phyloP scores from a whole-genome alignment of 352 stramenopile genomes.

The Phytopythium helicoides region DNA sequence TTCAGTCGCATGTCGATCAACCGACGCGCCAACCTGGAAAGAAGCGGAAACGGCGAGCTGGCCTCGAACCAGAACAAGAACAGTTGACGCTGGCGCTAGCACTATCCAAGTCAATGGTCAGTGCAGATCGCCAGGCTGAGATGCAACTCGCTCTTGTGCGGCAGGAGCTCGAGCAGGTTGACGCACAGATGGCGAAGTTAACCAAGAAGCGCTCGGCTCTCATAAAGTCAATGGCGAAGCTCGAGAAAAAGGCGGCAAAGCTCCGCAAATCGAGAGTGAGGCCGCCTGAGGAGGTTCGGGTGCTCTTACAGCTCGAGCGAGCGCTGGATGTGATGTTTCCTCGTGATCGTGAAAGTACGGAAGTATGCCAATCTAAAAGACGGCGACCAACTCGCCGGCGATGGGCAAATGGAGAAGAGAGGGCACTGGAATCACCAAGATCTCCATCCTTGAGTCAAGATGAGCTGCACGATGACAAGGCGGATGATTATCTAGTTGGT shows the following conservation, averaged over 20 bases:
- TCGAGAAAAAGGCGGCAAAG: slow-evolving; percentile 50
- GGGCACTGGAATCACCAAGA: background rate
- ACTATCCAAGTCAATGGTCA: slow-evolving; percentile 30
- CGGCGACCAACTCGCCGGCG: too few relatives aligned
- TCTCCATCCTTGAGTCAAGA: background rate
- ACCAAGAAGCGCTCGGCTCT: slow-evolving; percentile 36
- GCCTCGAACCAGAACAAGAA: slow-evolving; percentile 8
- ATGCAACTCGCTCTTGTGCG: slow-evolving; percentile 37
- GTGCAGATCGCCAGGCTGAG: slow-evolving; percentile 38
- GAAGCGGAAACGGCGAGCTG: slow-evolving; percentile 24
- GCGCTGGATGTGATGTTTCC: slow-evolving; percentile 30
- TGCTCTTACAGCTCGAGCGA: slow-evolving; percentile 20
- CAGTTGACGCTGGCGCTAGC: slow-evolving; percentile 40
- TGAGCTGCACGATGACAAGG: background rate
- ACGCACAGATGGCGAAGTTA: slow-evolving; percentile 45
- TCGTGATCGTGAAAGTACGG: slow-evolving; percentile 9
- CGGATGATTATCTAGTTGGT: too few relatives aligned
- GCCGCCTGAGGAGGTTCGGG: slow-evolving; percentile 21
- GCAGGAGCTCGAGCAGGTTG: slow-evolving; percentile 45
- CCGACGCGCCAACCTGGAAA: slow-evolving; percentile 12
- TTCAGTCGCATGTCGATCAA: too few relatives aligned
- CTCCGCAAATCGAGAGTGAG: slow-evolving; percentile 40
- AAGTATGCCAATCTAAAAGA: too few relatives aligned
- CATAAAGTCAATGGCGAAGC: slow-evolving; percentile 40
- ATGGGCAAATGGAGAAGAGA: slow-evolving; percentile 12